Base-by-base conservation (phyloP, 2,329 filamentous ascomycete species). In the Ceratocystis huliohia region DNA sequence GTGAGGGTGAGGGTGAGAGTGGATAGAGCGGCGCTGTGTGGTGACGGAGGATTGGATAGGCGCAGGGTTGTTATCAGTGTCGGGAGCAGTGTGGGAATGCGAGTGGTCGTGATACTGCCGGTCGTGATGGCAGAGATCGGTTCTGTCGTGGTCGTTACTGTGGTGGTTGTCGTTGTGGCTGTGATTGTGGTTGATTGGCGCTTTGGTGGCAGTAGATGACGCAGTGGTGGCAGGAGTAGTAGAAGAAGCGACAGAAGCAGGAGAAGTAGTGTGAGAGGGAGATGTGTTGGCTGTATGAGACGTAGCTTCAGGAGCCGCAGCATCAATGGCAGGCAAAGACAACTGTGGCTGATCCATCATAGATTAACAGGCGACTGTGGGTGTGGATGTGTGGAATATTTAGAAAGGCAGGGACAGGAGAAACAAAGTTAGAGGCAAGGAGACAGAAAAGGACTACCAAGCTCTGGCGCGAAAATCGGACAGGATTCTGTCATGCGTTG, bases 401-500 rank as follows among this genome's bases (percentile, higher is more conserved):
- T 41, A 41, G 37, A 41, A 41, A 41, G 37, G 5, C 37, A 41
- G 37, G 37, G 37, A 41, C 37, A 41, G 46, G 53, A 53, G 15
- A 28, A 64, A 64, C 30, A 25, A 30, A 33, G 20, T 33, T 41
- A 15, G 28, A 41, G 61, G 62, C 50, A 53, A 67, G 62, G 45
- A 50, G 56, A 64, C 50, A n/a, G 28, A 56, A 59, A 33, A 56
- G 28, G 56, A 59, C 56, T 33, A 59, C n/a, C 30, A 41, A 61
- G 53, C 53, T 68, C 63, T 68, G 66, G 66, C 66, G 66, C 66
- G 57, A 68, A 25, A 41, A 63, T 59, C 37, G 59, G n/a, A 59
- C 57, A 20, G 57, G 65, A 68, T 68, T 65, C 63, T 68, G 63
- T 68, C 66, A 68, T 68, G 61, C 20, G 48, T n/a, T 65, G 63